Evolutionary conservation across 345 rosid genomes (phyloP), one percentile per base, ranked within the genome.

Genomic region (Turritis glabra): DNA sequence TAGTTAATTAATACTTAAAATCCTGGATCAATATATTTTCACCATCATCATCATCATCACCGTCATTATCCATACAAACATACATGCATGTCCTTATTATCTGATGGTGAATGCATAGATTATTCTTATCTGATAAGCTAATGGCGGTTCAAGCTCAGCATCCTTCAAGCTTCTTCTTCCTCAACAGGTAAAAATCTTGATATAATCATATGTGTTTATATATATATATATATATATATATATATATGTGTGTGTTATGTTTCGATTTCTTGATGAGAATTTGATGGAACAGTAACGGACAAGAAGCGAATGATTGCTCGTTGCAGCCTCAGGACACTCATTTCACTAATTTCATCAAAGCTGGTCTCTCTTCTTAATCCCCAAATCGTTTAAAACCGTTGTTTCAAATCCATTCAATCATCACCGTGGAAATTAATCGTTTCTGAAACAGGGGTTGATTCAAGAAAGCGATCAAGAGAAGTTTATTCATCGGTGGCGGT

Each of bases 401-500:
- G 19, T 7, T 29, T 55, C 1, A 1, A 29, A 8, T 12, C 14
- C 14, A 3, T 13, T 52, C 56, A 51, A 17, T 46, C 51, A 17
- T 46, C 22, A 46, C 12, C 23, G 22, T 46, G 4, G 51, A 46
- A 7, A 46, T 8, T 25, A 19, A 21, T 25, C n/a, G 41, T 72
- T 37, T 40, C n/a, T 17, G 7, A 5, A 72, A 21, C 23, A 22
- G 53, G 26, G 46, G 54, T 8, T 47, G 59, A 79, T 72, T 80
- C 85, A 3, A 77, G 90, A 56, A 92, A 90, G 69, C 87, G 91
- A 72, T 80, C 86, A 35, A 82, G 90, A 82, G 86, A 85, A 75
- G 64, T 37, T 41, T 44, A 44, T 44, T 64, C 62, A 9, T 60
- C 50, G 18, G 46, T 14, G 13, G 40, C 72, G 62, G 55, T n/a